phyloP scores from a whole-genome alignment of 192 early-diverging fungal species.

The Haplosporangium gracile region DNA sequence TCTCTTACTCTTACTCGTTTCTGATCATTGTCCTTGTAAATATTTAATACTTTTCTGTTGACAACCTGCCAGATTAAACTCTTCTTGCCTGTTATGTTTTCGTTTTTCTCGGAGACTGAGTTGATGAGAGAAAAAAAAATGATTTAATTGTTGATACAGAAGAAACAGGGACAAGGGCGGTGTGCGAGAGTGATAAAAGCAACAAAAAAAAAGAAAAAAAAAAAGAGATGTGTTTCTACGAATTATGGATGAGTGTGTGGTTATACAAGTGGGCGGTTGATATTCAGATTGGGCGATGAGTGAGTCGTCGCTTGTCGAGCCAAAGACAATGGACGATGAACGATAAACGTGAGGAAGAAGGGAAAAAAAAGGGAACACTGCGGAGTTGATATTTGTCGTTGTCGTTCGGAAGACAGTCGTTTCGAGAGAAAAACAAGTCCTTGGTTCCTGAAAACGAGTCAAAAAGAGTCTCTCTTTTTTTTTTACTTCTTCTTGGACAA shows the following conservation, averaged over 20 bases:
- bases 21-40: background rate
- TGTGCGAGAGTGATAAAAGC: background rate
- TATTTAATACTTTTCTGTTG: background rate
- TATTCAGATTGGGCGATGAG: too few species aligned
- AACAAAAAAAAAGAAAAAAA: background rate
- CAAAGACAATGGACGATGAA: background rate
- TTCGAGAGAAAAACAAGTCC: background rate
- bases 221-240: background rate
- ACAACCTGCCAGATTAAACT: background rate
- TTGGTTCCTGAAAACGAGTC: background rate
- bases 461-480: background rate
- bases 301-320: too few species aligned
- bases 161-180: background rate
- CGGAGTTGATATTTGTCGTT: background rate
- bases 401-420: background rate
- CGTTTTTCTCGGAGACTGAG: background rate
- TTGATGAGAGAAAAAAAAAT: background rate
- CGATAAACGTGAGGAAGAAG: background rate
- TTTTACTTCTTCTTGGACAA: conserved; percentile 50
- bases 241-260: background rate
- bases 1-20: background rate
- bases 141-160: background rate
- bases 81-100: background rate
- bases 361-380: background rate
- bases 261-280: background rate